Conservation (phyloP, 2,329 filamentous ascomycete genomes). For the Paecilomyces variotii region DNA sequence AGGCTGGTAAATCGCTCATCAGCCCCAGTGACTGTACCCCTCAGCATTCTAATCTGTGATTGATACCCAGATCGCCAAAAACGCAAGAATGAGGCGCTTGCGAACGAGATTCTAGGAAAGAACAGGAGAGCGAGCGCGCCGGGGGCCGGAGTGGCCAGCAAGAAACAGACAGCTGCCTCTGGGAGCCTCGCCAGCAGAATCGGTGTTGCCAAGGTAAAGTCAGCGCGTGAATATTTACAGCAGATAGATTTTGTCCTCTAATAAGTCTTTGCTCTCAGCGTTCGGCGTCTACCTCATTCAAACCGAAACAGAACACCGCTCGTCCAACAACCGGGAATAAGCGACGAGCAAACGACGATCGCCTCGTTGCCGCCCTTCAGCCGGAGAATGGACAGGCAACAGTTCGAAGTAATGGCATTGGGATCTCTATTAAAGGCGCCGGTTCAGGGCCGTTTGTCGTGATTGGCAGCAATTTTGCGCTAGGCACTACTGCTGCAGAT, state of each 20-base stretch:
- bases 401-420: constrained; percentile 21
- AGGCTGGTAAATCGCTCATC: constrained; percentile 35
- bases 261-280: constrained; percentile 18
- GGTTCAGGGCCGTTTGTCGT: constrained; percentile 49
- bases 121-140: constrained; percentile 44
- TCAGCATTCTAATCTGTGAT: constrained; percentile 4
- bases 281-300: constrained; percentile 32
- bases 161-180: constrained; percentile 35
- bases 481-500: constrained; percentile 58
- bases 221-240: not conserved
- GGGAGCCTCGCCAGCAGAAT: constrained; percentile 51
- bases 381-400: constrained; percentile 21
- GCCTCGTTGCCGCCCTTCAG: constrained; percentile 23
- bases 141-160: constrained; percentile 32
- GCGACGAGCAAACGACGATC: constrained; percentile 26
- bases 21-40: constrained; percentile 2
- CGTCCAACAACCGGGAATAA: constrained; percentile 19
- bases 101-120: constrained; percentile 51
- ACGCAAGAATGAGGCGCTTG: constrained; percentile 49
- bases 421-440: constrained; percentile 50
- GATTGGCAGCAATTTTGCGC: constrained; percentile 55
- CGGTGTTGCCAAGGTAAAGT: constrained; percentile 48
- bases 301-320: constrained; percentile 27
- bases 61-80: constrained; percentile 40
- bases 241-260: not conserved